These are phyloP conservation scores for Acrodontium crateriforme DNA, from an alignment of 2,329 filamentous ascomycete species.

Conservation along the genomic window DNA sequence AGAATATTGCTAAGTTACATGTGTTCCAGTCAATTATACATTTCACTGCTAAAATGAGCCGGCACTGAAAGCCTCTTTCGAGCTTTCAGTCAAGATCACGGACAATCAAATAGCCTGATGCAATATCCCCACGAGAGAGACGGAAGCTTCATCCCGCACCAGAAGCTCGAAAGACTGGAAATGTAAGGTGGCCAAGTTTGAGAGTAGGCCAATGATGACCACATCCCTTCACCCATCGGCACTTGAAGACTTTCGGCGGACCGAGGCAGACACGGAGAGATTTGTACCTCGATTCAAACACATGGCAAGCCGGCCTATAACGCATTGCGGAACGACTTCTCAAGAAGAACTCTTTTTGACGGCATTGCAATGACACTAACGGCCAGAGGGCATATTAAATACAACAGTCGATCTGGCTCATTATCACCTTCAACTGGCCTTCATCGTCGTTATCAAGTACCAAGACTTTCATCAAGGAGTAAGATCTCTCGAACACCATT, in stretches of 20 bases:
- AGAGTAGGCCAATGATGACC: constrained; percentile 76
- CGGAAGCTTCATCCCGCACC: too few relatives aligned
- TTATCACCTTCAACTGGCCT: too few relatives aligned
- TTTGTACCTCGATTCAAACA: too few relatives aligned
- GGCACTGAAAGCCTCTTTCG: constrained; percentile 86
- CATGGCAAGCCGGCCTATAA: too few relatives aligned
- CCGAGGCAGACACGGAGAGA: constrained; percentile 85
- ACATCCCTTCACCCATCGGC: constrained; percentile 81
- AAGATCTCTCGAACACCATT: too few relatives aligned
- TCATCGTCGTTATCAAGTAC: too few relatives aligned
- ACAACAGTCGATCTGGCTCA: too few relatives aligned
- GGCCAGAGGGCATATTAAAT: too few relatives aligned
- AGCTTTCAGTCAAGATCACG: constrained; percentile 78
- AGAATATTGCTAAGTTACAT: constrained; percentile 41
- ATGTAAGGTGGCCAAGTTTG: constrained; percentile 61
- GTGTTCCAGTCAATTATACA: constrained; percentile 92
- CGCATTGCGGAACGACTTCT: too few relatives aligned
- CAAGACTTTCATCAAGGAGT: too few relatives aligned
- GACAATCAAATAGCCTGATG: constrained; percentile 73
- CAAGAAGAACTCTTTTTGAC: too few relatives aligned
- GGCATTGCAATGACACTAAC: too few relatives aligned
- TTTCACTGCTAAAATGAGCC: constrained; percentile 98
- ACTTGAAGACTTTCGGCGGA: constrained; percentile 86
- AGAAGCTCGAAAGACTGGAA: constrained; percentile 50
- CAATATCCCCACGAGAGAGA: constrained; percentile 80